Evolutionary conservation across 2,329 filamentous ascomycete genomes (phyloP), one percentile per base, ranked within the genome.

Genomic region (Colletotrichum higginsianum): DNA sequence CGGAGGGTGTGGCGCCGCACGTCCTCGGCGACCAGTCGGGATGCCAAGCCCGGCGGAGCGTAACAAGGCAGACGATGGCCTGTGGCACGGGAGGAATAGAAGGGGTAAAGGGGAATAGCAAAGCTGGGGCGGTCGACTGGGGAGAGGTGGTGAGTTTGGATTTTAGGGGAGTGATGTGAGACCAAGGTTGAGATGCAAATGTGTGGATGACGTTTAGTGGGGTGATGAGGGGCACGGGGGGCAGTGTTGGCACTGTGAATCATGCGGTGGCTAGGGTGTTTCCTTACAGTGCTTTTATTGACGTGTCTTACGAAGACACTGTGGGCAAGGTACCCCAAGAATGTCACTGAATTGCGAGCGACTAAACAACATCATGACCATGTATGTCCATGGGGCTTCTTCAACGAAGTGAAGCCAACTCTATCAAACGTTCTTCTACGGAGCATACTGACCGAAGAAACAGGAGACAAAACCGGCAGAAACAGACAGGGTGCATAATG

Each of bases 161-260:
- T 56, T 58, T 40, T 26, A 38, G 55, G 30, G 56, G 57, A 21
- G 42, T 42, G 49, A 60, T 66, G 55, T 9, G 62, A 67, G 57
- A 53, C 68, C 68, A 53, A 53, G 64, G 53, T 68, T 68, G 68
- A 58, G 47, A 35, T 57, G 57, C 57, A 26, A 46, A 57, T 40
- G 64, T 66, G 56, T 40, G 65, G 68, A 71, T 71, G 68, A 71
- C 68, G 68, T 71, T 58, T 65, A 68, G 68, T 71, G 68, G 68
- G 68, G 65, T 68, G 68, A 68, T 71, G 68, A 71, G 68, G 68
- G 68, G 68, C 65, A 68, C 30, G 30, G 30, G 44, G 15, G 35
- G 2, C 1, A 9, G 30, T 18, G 9, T 40, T 63, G 12, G 46
- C 53, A 71, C 68, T 68, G 68, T 71, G 38, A 3, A 1, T 1